phyloP scores from a whole-genome alignment of 2,329 filamentous ascomycete species.

The Trichoderma polysporum region DNA sequence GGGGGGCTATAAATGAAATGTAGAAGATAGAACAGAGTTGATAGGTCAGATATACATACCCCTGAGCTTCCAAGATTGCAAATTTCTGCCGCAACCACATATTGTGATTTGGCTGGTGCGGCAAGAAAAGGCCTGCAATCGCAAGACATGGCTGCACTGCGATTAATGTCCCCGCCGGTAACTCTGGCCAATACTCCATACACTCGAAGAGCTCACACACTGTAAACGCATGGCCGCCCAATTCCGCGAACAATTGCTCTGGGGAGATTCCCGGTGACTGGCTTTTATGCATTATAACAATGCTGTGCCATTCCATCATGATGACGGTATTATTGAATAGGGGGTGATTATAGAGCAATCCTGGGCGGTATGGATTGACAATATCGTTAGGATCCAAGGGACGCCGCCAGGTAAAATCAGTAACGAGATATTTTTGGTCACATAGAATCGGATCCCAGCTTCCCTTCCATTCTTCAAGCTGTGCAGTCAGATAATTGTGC shows the following conservation, averaged over 20 bases:
- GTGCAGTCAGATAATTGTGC: conserved; percentile 53
- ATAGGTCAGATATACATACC: conserved; percentile 54
- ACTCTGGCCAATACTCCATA: conserved; percentile 68
- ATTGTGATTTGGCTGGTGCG: conserved; percentile 67
- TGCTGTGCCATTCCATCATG: conserved; percentile 73
- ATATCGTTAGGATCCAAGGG: conserved; percentile 62
- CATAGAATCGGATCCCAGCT: conserved; percentile 62
- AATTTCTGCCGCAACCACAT: conserved; percentile 81
- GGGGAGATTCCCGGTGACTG: conserved; percentile 62
- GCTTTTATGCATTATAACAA: conserved; percentile 77
- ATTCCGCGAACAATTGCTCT: conserved; percentile 50
- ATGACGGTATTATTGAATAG: conserved; percentile 74
- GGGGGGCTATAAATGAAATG: neutral
- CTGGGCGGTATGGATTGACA: conserved; percentile 69
- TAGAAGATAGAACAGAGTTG: neutral
- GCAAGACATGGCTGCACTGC: conserved; percentile 73
- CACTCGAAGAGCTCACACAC: conserved; percentile 79
- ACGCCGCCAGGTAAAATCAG: conserved; percentile 57
- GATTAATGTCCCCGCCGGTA: conserved; percentile 68
- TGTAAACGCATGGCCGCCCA: conserved; percentile 63
- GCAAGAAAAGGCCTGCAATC: conserved; percentile 77
- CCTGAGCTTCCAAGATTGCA: conserved; percentile 72
- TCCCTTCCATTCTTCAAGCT: conserved; percentile 50
- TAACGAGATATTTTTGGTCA: conserved; percentile 62
- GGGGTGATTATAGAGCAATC: conserved; percentile 67